A percentile compares a stretch with the other conserved stretches of the same genome.
These are phyloP conservation scores for Neocucurbitaria cava DNA, from an alignment of 2,329 filamentous ascomycete genomes.

Conservation along the genomic window DNA sequence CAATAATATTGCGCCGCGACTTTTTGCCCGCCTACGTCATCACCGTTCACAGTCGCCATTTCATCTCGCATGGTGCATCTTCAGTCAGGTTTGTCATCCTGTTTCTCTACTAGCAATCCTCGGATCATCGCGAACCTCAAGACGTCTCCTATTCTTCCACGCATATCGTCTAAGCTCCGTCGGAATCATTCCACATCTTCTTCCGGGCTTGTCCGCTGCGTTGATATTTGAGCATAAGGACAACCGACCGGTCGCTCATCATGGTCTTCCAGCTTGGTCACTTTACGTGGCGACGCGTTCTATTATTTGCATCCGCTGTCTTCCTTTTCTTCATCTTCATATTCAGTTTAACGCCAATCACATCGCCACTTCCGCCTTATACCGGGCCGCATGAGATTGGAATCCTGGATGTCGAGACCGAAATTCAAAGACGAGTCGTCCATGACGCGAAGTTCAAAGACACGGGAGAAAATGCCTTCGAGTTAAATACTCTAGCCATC, in stretches of 20 bases:
- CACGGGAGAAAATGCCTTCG: slow-evolving; percentile 51
- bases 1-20: background rate
- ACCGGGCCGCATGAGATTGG: slow-evolving; percentile 54
- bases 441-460: slow-evolving; percentile 48
- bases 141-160: background rate
- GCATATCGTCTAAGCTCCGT: background rate
- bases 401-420: slow-evolving; percentile 53
- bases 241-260: background rate
- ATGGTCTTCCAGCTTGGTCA: slow-evolving; percentile 33
- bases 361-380: slow-evolving; percentile 51
- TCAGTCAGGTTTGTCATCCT: slow-evolving; percentile 17
- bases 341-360: slow-evolving; percentile 52
- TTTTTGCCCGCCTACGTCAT: slow-evolving; percentile 19
- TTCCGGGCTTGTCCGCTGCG: background rate
- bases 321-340: slow-evolving; percentile 46
- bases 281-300: slow-evolving; percentile 30
- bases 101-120: background rate
- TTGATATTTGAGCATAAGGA: background rate
- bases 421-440: slow-evolving; percentile 44
- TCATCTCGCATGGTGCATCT: slow-evolving; percentile 2
- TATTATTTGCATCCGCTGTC: slow-evolving; percentile 37
- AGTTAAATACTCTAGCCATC: slow-evolving; percentile 54
- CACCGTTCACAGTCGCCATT: background rate
- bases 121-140: background rate
- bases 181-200: background rate